Percentiles rank a stretch among this genome's conserved stretches.
Conservation (phyloP, 2,329 filamentous ascomycete species). For the Xylariaceae sp. region DNA sequence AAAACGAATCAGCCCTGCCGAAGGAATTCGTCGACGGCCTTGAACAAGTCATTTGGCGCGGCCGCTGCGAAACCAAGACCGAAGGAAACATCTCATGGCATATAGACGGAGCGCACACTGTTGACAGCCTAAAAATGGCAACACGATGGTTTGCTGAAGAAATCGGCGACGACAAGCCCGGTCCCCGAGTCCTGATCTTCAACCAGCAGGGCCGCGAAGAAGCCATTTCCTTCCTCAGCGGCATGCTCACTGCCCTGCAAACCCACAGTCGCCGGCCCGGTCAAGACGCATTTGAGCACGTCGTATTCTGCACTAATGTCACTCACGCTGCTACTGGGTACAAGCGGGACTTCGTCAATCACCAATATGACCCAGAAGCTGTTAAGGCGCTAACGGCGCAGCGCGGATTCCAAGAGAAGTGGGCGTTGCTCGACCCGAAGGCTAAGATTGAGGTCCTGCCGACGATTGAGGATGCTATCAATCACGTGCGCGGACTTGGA, state of each 20-base stretch:
- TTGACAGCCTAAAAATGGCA: slow-evolving; percentile 80
- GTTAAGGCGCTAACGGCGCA: slow-evolving; percentile 51
- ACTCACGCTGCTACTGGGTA: slow-evolving; percentile 49
- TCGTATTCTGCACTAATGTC: slow-evolving; percentile 79
- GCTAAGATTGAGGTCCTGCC: slow-evolving; percentile 45
- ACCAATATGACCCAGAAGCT: slow-evolving; percentile 48
- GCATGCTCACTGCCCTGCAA: slow-evolving; percentile 38
- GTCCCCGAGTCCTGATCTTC: slow-evolving; percentile 65
- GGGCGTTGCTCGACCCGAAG: slow-evolving; percentile 44
- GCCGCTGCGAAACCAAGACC: slow-evolving; percentile 65
- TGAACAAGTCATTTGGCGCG: slow-evolving; percentile 71
- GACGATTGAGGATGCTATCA: slow-evolving; percentile 54
- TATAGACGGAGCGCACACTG: slow-evolving; percentile 89
- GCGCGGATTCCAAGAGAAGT: slow-evolving; percentile 49
- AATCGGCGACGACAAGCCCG: slow-evolving; percentile 23
- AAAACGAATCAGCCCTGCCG: slow-evolving; percentile 42
- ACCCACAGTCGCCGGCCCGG: slow-evolving; percentile 27
- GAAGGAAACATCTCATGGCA: slow-evolving; percentile 68
- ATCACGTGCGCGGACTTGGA: slow-evolving; percentile 39
- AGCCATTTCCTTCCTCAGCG: slow-evolving; percentile 50
- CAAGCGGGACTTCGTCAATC: slow-evolving; percentile 56
- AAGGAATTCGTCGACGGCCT: slow-evolving; percentile 67
- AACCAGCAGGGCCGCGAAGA: slow-evolving; percentile 69
- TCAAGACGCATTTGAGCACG: slow-evolving; percentile 59
- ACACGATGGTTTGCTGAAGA: slow-evolving; percentile 73